Base-by-base conservation (phyloP, 768 basidiomycete species). In the Antrodiella citrinella region DNA sequence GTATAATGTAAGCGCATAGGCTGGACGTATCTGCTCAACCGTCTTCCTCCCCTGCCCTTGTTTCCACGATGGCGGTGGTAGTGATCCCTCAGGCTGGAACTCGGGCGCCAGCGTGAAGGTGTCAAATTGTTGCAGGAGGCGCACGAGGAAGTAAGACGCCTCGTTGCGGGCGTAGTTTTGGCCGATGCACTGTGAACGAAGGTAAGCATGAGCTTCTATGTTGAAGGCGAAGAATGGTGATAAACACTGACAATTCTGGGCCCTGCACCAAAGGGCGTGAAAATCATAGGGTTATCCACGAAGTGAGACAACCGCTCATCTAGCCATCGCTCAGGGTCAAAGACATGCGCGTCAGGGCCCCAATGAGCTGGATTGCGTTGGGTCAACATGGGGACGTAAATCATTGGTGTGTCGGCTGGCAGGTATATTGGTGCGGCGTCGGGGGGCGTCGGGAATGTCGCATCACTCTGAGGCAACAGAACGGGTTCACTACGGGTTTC, bases 151-250 rank as follows among this genome's bases (percentile, higher is more conserved):
- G 59, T 78, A 87, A n/a, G 82, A 78, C 44, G 80, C 79, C 65
- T 87, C 81, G 60, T 86, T 86, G 58, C 82, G 82, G 4, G 85
- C 86, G 51, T 86, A 86, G 57, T 85, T 81, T 61, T 84, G 81
- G 10, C 82, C 82, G 18, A 86, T 64, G 57, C 84, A 86, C 83
- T 86, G 58, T 26, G 44, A 15, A 24, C 4, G 21, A 15, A 41
- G 20, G 11, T 19, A 47, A 13, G 9, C 30, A 30, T 52, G 18
- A 43, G 45, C 43, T 15, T 22, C 4, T 39, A 39, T 18, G 18
- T 9, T 3, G 4, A 25, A 3, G 0, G n/a, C 21, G 4, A 19
- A 26, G 9, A 42, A 41, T 30, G 24, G 26, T 11, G 25, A 23
- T 4, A 24, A 18, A 15, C 4, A 63, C 72, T 57, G 58, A 75